phyloP scores from a whole-genome alignment of 345 rosid species.

The Schrenkiella parvula region DNA sequence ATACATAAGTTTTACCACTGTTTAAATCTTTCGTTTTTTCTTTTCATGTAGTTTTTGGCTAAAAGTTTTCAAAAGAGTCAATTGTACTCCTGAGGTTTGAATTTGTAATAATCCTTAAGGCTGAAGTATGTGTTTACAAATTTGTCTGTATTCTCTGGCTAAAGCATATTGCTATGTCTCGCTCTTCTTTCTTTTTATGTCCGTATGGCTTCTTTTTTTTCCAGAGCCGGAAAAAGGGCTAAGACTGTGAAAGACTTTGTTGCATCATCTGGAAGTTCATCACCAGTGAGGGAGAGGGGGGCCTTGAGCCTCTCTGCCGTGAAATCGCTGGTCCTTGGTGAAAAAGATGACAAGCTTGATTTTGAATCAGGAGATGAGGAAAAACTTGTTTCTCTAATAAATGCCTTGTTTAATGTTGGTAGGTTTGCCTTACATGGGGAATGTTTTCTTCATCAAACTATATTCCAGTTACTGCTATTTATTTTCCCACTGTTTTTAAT shows the following conservation, averaged over 20 bases:
- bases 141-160: not conserved
- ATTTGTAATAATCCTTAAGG: not conserved
- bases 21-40: not conserved
- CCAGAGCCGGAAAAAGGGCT: constrained; percentile 66
- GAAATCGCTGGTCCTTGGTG: constrained; percentile 87
- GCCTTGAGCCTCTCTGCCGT: constrained; percentile 85
- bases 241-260: constrained; percentile 79
- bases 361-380: constrained; percentile 66
- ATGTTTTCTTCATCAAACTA: constrained; percentile 8
- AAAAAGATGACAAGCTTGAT: constrained; percentile 68
- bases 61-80: not conserved
- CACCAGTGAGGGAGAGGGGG: constrained; percentile 77
- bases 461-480: constrained; percentile 39
- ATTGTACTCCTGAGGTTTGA: not conserved
- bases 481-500: constrained; percentile 59
- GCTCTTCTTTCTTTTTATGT: constrained; percentile 5
- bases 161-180: not conserved
- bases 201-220: constrained; percentile 8
- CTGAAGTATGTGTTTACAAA: not conserved
- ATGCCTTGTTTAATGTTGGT: constrained; percentile 66
- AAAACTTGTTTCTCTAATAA: constrained; percentile 50
- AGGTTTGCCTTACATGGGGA: constrained; percentile 17
- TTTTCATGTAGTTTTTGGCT: not conserved
- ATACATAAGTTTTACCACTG: not conserved
- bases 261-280: constrained; percentile 65